Evolutionary conservation across 2,329 filamentous ascomycete species (phyloP).

Genomic region (Paracoccidioides lutzii): DNA sequence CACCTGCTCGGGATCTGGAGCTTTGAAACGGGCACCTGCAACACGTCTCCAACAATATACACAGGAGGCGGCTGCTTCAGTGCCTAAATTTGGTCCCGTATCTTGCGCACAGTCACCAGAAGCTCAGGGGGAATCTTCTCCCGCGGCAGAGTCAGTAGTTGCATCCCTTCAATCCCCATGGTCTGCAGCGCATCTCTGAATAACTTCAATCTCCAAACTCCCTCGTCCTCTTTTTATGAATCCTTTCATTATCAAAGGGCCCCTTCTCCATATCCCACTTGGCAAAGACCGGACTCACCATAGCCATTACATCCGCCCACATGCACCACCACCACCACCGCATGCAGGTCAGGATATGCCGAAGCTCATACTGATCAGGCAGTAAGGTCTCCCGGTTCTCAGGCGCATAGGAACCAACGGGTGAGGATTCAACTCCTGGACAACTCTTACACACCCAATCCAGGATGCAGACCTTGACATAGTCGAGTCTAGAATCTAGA

Average conservation of each 20-base stretch:
- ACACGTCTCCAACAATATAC: neutral
- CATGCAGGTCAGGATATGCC: constrained; percentile 14
- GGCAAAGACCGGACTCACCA: constrained; percentile 5
- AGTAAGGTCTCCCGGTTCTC: neutral
- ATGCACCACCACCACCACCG: too few relatives aligned
- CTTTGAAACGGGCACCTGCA: neutral
- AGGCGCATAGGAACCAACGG: constrained; percentile 5
- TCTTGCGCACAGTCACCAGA: constrained; percentile 5
- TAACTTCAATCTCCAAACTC: constrained; percentile 14
- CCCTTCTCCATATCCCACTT: constrained; percentile 1
- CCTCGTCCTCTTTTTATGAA: constrained; percentile 8
- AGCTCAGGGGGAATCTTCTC: constrained; percentile 11
- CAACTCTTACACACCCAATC: constrained; percentile 11
- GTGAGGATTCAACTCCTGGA: constrained; percentile 1
- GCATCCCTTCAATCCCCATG: constrained; percentile 20
- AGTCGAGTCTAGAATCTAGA: constrained; percentile 18
- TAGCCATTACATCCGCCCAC: constrained; percentile 14
- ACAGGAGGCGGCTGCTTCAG: neutral
- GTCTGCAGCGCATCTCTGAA: constrained; percentile 16
- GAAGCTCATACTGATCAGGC: constrained; percentile 7
- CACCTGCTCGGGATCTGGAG: neutral
- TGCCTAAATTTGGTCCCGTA: constrained; percentile 11
- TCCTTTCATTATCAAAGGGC: constrained; percentile 3
- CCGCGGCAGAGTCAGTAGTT: constrained; percentile 17
- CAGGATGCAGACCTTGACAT: constrained; percentile 20